A percentile compares a stretch with the other conserved stretches of the same genome.
phyloP scores from a whole-genome alignment of 106 monocot species.

The Amphibolis antarctica region DNA sequence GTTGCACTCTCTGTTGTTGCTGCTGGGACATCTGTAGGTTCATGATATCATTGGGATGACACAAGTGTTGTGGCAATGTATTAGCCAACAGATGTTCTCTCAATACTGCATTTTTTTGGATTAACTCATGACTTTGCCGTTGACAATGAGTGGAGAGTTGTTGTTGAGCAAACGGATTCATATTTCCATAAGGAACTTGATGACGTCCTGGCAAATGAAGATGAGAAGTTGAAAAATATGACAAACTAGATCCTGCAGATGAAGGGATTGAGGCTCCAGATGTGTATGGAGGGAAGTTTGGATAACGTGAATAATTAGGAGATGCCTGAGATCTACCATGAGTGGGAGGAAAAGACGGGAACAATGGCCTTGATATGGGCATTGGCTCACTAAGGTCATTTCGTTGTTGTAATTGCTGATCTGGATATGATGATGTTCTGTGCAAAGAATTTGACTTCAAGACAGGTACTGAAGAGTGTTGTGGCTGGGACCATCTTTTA shows the following conservation, averaged over 20 bases:
- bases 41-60: slow-evolving; percentile 32
- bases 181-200: slow-evolving; percentile 23
- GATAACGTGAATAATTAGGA: slow-evolving; percentile 13
- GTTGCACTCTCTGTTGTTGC: slow-evolving; percentile 25
- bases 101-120: slow-evolving; percentile 18
- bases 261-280: slow-evolving; percentile 11
- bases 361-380: slow-evolving; percentile 16
- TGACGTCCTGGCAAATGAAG: slow-evolving; percentile 27
- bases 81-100: slow-evolving; percentile 24
- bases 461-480: slow-evolving; percentile 21
- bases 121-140: slow-evolving; percentile 20
- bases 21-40: slow-evolving; percentile 22
- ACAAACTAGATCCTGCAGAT: slow-evolving; percentile 12
- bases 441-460: slow-evolving; percentile 42
- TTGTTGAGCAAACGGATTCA: slow-evolving; percentile 17
- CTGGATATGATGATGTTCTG: slow-evolving; percentile 73
- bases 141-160: slow-evolving; percentile 8
- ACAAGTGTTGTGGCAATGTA: slow-evolving; percentile 36
- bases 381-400: slow-evolving; percentile 22
- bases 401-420: slow-evolving; percentile 27
- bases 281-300: slow-evolving; percentile 4
- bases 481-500: slow-evolving; percentile 69
- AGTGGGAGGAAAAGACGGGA: slow-evolving; percentile 20
- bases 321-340: slow-evolving; percentile 8
- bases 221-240: slow-evolving; percentile 19